Evolutionary conservation across 805 yeast species (phyloP), one percentile per base, ranked within the genome.

Genomic region (Nematodospora valgi): DNA sequence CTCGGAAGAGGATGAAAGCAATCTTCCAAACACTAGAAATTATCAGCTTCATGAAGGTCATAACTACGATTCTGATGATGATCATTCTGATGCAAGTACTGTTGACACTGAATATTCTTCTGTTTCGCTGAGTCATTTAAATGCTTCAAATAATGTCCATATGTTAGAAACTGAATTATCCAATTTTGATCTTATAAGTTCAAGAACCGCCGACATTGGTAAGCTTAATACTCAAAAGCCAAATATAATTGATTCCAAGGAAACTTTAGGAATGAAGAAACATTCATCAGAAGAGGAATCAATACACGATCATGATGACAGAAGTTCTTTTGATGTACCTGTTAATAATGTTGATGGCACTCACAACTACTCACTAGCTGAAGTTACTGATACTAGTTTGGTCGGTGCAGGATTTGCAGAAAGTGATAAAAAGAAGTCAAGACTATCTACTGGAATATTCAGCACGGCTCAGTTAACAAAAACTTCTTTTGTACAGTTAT

Each of bases 401-500:
- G 23, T 32, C 21, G 35, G 24, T 18, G 28, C 11, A 15, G 37
- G 38, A 10, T 38, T 21, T 26, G 22, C 18, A 13, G 31, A 15
- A 10, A 4, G n/a, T 10, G 30, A 26, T 21, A 32, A 41, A 12
- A 47, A 41, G 24, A 46, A 41, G 30, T 51, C 59, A 2, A 39
- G 48, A 26, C 52, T 51, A 1, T 58, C 64, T 2, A 58, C 60
- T 2, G 58, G 58, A 34, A 55, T 59, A 5, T 60, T 59, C 41
- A 59, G 63, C 35, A 47, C 58, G 6, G 42, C 34, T n/a, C 28
- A 18, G n/a, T 16, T 35, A 23, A 35, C 39, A 18, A 30, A 30
- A 25, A 21, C 34, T 12, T 31, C 41, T 14, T 11, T 19, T n/a
- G 33, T 35, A 13, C 24, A 23, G 25, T 7, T 30, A 3, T 15